Base-by-base conservation (phyloP, 2,329 filamentous ascomycete species). In the Dothideomycetes sp. region DNA sequence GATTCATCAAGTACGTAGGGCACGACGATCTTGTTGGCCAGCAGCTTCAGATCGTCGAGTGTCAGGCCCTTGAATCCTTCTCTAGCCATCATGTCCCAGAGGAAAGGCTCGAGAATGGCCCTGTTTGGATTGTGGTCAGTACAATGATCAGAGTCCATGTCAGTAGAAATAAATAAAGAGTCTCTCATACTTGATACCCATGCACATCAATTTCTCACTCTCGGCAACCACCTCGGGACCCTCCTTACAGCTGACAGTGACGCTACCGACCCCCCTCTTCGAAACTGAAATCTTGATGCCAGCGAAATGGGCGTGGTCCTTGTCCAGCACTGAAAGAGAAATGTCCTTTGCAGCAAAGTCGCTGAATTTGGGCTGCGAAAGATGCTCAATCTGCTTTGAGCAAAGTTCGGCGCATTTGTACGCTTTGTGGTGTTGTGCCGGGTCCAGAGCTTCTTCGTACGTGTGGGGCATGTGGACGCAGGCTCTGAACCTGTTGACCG, bases 401-500 rank as follows among this genome's bases (percentile, higher is more conserved):
- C 22, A 27, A 12, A 27, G 7, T 12, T 7, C 12, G 12, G 22
- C 22, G 12, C 7, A 12, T 12, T 27, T 27, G 22, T 7, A 27
- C 12, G 22, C 12, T 12, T 27, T 27, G 22, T 27, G 22, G 22
- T 27, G 7, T 7, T 27, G 7, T 7, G 22, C 22, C 7, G 22
- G 22, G 12, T 27, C 12, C 7, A 27, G 22, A 7, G 22, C 22
- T 27, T 7, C 22, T 12, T 27, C 22, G 22, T 7, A 27, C 7
- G 22, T 27, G 22, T 27, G 22, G 7, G 22, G 22, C 22, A 27
- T 27, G 12, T 27, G 22, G 7, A 27, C 7, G 12, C 22, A 27
- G 12, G 45, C 45, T 17, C 40, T 37, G 46, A 49, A 49, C 9
- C 29, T 45, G 37, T 49, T 49, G 42, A 40, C 37, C 36, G 44